A percentile compares a stretch with the other conserved stretches of the same genome.
These are phyloP conservation scores for Typha latifolia DNA, from an alignment of 176 grass and related monocot species.

Conservation along the genomic window DNA sequence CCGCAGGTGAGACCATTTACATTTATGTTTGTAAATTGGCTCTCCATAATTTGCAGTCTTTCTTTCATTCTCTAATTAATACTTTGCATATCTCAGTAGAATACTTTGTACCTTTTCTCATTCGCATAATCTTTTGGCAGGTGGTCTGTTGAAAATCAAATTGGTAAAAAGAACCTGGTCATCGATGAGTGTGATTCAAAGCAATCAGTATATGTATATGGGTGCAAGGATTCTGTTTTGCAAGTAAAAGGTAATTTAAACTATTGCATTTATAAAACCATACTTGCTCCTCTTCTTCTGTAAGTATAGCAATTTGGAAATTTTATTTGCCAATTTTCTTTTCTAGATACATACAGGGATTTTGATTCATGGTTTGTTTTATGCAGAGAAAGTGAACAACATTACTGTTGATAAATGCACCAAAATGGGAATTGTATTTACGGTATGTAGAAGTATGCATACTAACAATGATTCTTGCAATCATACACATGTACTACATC, in stretches of 20 bases:
- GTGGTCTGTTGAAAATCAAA: slow-evolving; percentile 88
- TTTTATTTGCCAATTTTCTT: slow-evolving; percentile 13
- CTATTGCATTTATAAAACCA: slow-evolving; percentile 4
- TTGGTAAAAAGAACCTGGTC: slow-evolving; percentile 70
- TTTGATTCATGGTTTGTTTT: background rate
- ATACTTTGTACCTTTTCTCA: background rate
- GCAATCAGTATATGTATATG: slow-evolving; percentile 80
- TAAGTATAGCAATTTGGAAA: background rate
- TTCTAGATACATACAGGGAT: slow-evolving; percentile 4
- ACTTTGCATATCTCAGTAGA: background rate
- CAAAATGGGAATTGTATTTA: slow-evolving; percentile 20
- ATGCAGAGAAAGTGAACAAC: slow-evolving; percentile 92
- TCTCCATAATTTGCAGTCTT: background rate
- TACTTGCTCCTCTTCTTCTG: slow-evolving; percentile 1
- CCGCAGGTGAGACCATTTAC: slow-evolving; percentile 48
- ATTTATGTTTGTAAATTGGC: background rate
- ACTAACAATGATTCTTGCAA: no score
- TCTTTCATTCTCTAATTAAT: background rate
- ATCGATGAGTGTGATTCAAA: slow-evolving; percentile 93
- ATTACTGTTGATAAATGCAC: slow-evolving; percentile 97
- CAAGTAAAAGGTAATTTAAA: slow-evolving; percentile 83
- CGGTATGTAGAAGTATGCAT: no score
- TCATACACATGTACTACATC: no score
- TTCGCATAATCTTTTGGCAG: slow-evolving; percentile 21
- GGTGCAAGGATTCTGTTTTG: slow-evolving; percentile 94